Conservation (phyloP, 2,329 filamentous ascomycete genomes). For the Sphaerulina musiva region DNA sequence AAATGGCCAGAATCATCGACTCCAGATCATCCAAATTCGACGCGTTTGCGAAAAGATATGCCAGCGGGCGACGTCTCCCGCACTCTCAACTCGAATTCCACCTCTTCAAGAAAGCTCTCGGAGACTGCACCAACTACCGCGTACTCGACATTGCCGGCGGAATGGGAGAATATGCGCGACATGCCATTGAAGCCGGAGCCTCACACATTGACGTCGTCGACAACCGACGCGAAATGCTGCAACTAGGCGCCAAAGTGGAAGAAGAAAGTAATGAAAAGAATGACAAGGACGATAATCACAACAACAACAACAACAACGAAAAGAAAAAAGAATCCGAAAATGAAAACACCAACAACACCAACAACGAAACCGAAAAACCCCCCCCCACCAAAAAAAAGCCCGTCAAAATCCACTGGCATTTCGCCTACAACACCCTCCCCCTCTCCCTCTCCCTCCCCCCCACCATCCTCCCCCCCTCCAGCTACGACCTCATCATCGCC, state of each 20-base stretch:
- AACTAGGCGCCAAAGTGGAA: conserved; percentile 13
- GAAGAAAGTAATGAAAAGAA: too few species aligned
- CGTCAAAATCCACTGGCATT: conserved; percentile 13
- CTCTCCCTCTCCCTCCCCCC: conserved; percentile 10
- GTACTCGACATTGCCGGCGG: conserved; percentile 19
- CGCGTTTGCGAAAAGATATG: conserved; percentile 10
- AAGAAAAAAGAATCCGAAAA: too few species aligned
- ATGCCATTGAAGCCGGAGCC: conserved; percentile 14
- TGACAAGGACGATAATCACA: too few species aligned
- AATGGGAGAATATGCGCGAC: conserved; percentile 16
- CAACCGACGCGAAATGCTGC: conserved; percentile 12
- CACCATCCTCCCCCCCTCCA: conserved; percentile 1
- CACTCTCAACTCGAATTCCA: conserved; percentile 13
- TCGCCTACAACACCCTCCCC: conserved; percentile 12
- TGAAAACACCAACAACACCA: too few species aligned
- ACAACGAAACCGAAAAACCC: too few species aligned
- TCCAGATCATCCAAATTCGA: conserved; percentile 11
- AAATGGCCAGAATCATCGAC: background rate
- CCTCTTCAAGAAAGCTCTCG: conserved; percentile 12
- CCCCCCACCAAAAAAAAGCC: too few species aligned
- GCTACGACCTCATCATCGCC: conserved; percentile 20
- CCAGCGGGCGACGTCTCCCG: conserved; percentile 4
- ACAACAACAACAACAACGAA: too few species aligned
- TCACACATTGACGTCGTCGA: conserved; percentile 15
- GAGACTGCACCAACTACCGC: conserved; percentile 12